Base-by-base conservation (phyloP, 805 yeast genomes). In the Wickerhamomyces canadensis region DNA sequence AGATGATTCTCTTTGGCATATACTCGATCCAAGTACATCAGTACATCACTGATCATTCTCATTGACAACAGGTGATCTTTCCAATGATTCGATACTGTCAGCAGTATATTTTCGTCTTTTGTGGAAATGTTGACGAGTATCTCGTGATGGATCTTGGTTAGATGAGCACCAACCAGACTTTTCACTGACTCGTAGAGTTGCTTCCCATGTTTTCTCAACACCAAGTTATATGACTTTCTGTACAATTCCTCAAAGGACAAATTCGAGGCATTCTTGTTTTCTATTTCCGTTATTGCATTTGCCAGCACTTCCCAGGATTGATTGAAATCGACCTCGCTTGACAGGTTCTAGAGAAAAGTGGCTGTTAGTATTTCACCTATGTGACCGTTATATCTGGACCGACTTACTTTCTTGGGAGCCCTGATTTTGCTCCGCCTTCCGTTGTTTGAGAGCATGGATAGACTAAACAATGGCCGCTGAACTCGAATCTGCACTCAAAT, bases 1-100 rank as follows among this genome's bases (percentile, higher is more conserved):
- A 76, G 62, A 48, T 75, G 79, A 38, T 68, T 65, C 45, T 82
- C 89, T 46, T 76, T 79, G 19, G 88, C 84, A 48, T 84, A 87
- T 0, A 85, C 95, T 31, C 95, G 71, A 54, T 88, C 95, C 54
- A 89, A 59, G 52, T 88, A 88, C 84, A 88, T 80, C 54, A 86
- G 63, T 4, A 88, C 84, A 57, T 89, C 95, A 49, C 89, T 74
- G 31, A 86, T 74, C 71, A 85, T 76, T 44, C 84, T 70, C 80
- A 85, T 83, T 34, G 82, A 70, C 27, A 78, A 68, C 27, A 79
- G 57, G 54, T 84, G 91, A 33, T 79, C 85, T 26, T 74, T 69
- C 95, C 96, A 88, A 3, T 43, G 45, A 4, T 41, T 35, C 3
- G 66, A 49, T 7, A 71, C 49, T 30, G 57, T 58, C 43, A 74